These are phyloP conservation scores for Canna indica DNA, from an alignment of 176 grass and related monocot species.

Conservation along the genomic window DNA sequence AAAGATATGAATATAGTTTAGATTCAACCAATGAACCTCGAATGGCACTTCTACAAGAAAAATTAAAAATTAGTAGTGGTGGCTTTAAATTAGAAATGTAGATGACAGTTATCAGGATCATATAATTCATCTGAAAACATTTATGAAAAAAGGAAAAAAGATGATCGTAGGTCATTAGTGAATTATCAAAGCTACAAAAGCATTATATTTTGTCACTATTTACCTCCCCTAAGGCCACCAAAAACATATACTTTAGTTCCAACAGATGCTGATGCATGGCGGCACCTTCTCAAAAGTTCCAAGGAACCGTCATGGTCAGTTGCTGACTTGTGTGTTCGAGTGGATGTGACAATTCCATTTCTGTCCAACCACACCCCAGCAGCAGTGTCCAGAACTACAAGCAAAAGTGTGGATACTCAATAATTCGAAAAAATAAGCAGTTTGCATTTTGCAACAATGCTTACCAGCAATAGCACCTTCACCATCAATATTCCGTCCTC, in stretches of 20 bases:
- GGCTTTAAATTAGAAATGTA: no score
- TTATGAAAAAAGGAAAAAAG: no score
- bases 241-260: constrained; percentile 79
- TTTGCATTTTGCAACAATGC: not conserved
- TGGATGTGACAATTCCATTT: constrained; percentile 81
- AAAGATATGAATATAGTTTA: not conserved
- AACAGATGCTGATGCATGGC: constrained; percentile 81
- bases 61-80: not conserved
- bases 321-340: constrained; percentile 62
- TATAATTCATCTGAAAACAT: no score
- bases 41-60: not conserved
- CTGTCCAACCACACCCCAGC: constrained; percentile 98
- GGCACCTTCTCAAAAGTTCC: constrained; percentile 86
- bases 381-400: constrained; percentile 93
- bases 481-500: constrained; percentile 85
- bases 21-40: not conserved
- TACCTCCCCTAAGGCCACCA: constrained; percentile 96
- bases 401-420: constrained; percentile 17
- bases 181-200: not conserved
- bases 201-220: not conserved
- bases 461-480: constrained; percentile 87
- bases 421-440: not conserved
- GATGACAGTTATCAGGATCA: no score
- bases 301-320: constrained; percentile 71
- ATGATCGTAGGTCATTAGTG: no score